Base-by-base conservation (phyloP, 371 early-diverging fungal genomes). In the Haplosporangium sp. region DNA sequence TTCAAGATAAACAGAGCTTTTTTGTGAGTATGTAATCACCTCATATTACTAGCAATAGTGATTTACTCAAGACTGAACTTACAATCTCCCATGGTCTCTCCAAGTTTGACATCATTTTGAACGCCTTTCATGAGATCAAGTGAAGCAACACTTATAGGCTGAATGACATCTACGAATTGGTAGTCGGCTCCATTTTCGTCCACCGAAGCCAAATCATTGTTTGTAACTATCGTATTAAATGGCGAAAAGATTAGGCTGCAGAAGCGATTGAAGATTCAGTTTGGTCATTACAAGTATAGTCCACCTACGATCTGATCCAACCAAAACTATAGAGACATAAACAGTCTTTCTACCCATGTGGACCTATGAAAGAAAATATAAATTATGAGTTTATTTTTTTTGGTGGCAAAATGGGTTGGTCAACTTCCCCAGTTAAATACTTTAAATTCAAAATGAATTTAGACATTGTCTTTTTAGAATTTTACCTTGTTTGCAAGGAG, bases 61-160 rank as follows among this genome's bases (percentile, higher is more conserved):
- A 55, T 55, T 4, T 13, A 34, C 27, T 9, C n/a, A 6, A 34
- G 42, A 56, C 35, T 27, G 40, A 27, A 37, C 52, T 55, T 65
- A 74, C 68, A 71, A 53, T 60, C 66, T 20, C 84, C 79, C 83
- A 87, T 86, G 50, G 72, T 88, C 76, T 58, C 86, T 83, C 64
- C 69, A 13, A 38, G 61, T 34, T 39, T 72, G 63, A 57, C 82
- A 71, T 56, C 82, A 57, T 19, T 75, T 81, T 63, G 86, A 52
- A 35, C 86, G 63, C 59, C 85, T 68, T 20, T 83, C 65, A 65
- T 84, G 55, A 86, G 70, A 52, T 89, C 88, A 38, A 82, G 8
- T n/a, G 73, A 63, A 6, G 79, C 79, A 6, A 78, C 58, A 4
- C 71, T 71, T 15, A 78, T 48, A 4, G 71, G 67, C 13, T 74